phyloP scores from a whole-genome alignment of 306 rosid species.

The Hylodesmum podocarpum region DNA sequence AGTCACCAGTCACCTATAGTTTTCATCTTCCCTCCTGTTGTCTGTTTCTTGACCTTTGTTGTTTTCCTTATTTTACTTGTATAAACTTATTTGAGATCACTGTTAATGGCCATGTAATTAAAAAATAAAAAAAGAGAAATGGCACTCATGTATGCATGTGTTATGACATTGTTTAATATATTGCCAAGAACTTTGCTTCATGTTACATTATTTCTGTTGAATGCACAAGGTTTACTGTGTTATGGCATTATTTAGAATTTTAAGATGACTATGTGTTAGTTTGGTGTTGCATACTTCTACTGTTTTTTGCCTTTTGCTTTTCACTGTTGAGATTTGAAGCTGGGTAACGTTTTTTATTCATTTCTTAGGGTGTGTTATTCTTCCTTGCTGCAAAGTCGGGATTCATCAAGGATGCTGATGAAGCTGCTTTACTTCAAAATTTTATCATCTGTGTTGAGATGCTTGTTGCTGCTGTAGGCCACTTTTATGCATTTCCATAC shows the following conservation, averaged over 20 bases:
- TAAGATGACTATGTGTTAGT: background rate
- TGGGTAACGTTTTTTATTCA: conserved; percentile 22
- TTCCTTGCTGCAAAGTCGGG: conserved; percentile 96
- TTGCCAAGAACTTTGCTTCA: background rate
- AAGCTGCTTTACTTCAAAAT: conserved; percentile 89
- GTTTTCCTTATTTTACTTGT: background rate
- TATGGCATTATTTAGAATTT: background rate
- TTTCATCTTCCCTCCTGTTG: background rate
- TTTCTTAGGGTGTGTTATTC: conserved; percentile 83
- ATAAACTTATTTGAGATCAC: background rate
- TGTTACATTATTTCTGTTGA: background rate
- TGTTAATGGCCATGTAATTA: background rate
- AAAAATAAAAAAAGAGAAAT: background rate
- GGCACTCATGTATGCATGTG: background rate
- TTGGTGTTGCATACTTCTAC: conserved; percentile 14
- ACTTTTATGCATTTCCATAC: conserved; percentile 97
- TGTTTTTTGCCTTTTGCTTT: conserved; percentile 12
- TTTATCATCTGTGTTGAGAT: conserved; percentile 96
- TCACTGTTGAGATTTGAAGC: conserved; percentile 10
- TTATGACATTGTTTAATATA: background rate
- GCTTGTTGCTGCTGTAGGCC: conserved; percentile 94
- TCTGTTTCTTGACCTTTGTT: background rate
- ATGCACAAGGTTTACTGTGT: background rate
- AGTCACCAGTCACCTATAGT: background rate
- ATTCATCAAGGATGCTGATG: conserved; percentile 75